Evolutionary conservation across 1,284 basidiomycete species (phyloP).

Genomic region (Pascua guehoae): DNA sequence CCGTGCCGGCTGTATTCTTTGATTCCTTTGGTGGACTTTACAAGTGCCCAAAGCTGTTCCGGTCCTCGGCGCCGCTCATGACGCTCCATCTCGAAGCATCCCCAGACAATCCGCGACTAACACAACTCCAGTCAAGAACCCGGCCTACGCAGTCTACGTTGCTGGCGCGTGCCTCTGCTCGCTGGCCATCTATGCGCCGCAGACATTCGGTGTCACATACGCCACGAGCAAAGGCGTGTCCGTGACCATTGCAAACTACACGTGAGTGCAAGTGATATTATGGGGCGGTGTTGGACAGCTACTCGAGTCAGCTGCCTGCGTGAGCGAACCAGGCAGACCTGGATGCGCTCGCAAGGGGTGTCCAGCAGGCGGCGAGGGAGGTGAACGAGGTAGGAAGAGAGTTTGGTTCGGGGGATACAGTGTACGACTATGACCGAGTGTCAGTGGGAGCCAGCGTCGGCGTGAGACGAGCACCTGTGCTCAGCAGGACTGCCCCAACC

Average conservation of each 20-base stretch:
- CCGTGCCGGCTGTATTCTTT: neutral
- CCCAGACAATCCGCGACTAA: too few species aligned
- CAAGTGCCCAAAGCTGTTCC: too few species aligned
- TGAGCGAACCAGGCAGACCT: slow-evolving; percentile 21
- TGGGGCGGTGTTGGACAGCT: neutral
- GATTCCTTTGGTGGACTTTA: neutral
- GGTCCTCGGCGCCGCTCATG: too few species aligned
- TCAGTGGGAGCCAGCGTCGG: too few species aligned
- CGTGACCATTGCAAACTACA: slow-evolving; percentile 25
- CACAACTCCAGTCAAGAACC: slow-evolving; percentile 6
- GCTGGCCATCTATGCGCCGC: slow-evolving; percentile 31
- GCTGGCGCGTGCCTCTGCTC: slow-evolving; percentile 22
- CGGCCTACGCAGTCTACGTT: slow-evolving; percentile 28
- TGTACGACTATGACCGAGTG: too few species aligned
- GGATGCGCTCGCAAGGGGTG: slow-evolving; percentile 16
- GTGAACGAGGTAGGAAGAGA: neutral
- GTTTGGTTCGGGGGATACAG: neutral
- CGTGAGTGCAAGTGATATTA: slow-evolving; percentile 6
- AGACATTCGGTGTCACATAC: slow-evolving; percentile 36
- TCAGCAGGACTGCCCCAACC: too few species aligned
- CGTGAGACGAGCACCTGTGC: neutral
- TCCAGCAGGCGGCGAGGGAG: neutral
- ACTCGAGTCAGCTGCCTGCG: neutral
- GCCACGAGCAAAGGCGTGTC: slow-evolving; percentile 25
- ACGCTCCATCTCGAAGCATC: too few species aligned